These are phyloP conservation scores for Malus hybrid DNA, from an alignment of 331 rosid species.

Conservation along the genomic window DNA sequence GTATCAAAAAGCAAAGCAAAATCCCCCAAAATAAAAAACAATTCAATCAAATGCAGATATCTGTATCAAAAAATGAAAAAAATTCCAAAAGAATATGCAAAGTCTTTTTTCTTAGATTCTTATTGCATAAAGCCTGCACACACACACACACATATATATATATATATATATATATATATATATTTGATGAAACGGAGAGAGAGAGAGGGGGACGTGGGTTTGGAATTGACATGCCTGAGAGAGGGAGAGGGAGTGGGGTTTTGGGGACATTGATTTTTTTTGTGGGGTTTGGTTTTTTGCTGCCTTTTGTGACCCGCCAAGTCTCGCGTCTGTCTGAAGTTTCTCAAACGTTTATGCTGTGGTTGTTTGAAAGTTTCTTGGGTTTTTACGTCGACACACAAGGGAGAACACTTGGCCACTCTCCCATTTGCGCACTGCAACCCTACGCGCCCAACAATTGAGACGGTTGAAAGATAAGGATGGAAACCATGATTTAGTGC, in stretches of 20 bases:
- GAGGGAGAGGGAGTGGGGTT: slow-evolving; percentile 22
- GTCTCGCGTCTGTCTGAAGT: no score
- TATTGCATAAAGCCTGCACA: neutral
- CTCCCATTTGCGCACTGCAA: no score
- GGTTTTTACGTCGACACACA: no score
- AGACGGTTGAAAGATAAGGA: no score
- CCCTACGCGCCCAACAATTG: no score
- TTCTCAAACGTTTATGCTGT: no score
- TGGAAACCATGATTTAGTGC: no score
- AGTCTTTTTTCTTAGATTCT: neutral
- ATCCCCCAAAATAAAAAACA: neutral
- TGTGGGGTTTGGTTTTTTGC: neutral
- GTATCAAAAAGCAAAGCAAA: neutral
- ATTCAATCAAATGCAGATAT: neutral
- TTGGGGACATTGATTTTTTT: slow-evolving; percentile 39
- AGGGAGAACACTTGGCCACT: no score
- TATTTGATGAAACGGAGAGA: neutral
- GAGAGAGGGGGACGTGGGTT: neutral
- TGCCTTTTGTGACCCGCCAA: neutral
- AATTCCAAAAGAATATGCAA: neutral
- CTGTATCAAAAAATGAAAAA: neutral
- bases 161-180: no score
- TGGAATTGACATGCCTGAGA: slow-evolving; percentile 44
- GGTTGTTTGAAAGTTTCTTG: no score
- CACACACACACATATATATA: no score